Evolutionary conservation across 352 stramenopile genomes (phyloP), one percentile per base, ranked within the genome.

Genomic region (Pythium monospermum): DNA sequence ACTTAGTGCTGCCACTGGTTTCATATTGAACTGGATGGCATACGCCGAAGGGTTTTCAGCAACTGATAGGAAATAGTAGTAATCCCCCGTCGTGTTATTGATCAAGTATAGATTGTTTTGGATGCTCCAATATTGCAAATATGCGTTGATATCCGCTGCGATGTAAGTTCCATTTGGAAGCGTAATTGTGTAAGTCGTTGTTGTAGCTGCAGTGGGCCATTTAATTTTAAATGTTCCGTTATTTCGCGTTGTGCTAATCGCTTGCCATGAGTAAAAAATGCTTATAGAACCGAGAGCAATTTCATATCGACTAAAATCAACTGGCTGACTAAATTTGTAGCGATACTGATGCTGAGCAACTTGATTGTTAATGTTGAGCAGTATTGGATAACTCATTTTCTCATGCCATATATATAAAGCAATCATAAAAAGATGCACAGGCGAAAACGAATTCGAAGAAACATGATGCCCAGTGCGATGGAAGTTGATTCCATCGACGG

Each of bases 91-190:
- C 2, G 57, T 60, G 21, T 57, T 65, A 28, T 65, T 65, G 21
- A 37, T 58, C 3, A 57, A 33, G 45, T 65, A 65, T 0, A 65
- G 26, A 28, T 60, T 60, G n/a, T 65, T 65, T 32, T 65, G 57
- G 28, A 65, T 65, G 15, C 32, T 43, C 39, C 32, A 65, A 52
- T 60, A 65, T 45, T 65, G 57, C 6, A 65, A 27, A 30, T 65
- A 65, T 0, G 18, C 28, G 23, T 65, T 65, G 39, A 65, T 57
- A 43, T 65, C 57, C 10, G 1, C 13, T 2, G 57, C 57, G 15
- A 31, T 33, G 30, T 65, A 65, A 23, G 57, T 65, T 1, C 57
- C 50, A 49, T 65, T 27, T 16, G 57, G 57, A 0, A 65, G 36
- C 1, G 50, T 65, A 30, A 65, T 53, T n/a, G 50, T 57, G 21